phyloP scores from a whole-genome alignment of 306 rosid species.

The Carpinus viminea region DNA sequence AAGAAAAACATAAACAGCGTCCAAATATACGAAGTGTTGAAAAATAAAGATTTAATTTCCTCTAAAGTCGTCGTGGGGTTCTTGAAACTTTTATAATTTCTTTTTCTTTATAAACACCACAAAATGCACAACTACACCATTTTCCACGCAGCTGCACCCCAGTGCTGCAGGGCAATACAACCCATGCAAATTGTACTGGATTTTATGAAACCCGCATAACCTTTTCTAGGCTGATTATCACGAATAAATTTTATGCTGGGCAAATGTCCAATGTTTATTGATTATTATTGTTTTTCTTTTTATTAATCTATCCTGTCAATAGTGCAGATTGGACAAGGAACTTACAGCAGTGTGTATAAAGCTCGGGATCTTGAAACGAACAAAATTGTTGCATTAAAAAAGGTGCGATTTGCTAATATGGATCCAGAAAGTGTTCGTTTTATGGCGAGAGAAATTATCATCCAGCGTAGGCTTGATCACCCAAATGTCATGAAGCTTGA shows the following conservation, averaged over 20 bases:
- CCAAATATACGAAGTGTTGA: no score
- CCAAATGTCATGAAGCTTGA: conserved; percentile 92
- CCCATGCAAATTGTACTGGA: neutral
- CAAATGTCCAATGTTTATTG: neutral
- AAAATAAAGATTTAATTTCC: no score
- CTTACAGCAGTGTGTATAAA: conserved; percentile 81
- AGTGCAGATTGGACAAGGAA: conserved; percentile 87
- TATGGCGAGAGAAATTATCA: conserved; percentile 79
- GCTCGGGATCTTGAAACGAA: conserved; percentile 83
- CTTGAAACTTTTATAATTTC: no score
- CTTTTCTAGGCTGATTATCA: neutral
- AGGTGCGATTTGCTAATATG: conserved; percentile 80
- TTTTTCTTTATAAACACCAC: no score
- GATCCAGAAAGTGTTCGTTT: conserved; percentile 91
- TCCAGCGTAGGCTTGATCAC: conserved; percentile 78
- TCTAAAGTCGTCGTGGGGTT: no score
- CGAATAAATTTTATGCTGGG: neutral
- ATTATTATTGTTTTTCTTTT: neutral
- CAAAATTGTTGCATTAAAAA: conserved; percentile 76
- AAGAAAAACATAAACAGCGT: no score
- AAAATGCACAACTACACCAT: no score
- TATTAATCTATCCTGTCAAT: neutral
- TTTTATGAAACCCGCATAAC: neutral
- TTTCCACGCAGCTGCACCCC: no score
- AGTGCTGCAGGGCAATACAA: no score